Evolutionary conservation across 306 rosid species (phyloP).

Genomic region (Casuarina cunninghamiana): DNA sequence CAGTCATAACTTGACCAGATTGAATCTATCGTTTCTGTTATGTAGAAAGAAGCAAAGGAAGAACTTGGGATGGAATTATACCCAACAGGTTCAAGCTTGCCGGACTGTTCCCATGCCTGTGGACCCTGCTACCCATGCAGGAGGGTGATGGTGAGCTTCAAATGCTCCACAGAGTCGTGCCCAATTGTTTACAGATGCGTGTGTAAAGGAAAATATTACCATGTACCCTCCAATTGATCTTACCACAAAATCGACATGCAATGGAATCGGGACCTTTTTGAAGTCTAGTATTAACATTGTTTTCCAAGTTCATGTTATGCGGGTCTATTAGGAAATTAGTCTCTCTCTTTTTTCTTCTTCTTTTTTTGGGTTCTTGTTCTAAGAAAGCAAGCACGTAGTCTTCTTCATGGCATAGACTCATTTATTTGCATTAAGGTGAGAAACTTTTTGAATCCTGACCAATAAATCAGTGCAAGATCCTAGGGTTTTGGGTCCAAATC

Average conservation of each 20-base stretch:
- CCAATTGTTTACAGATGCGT: constrained; percentile 82
- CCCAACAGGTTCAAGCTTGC: constrained; percentile 76
- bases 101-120: constrained; percentile 94
- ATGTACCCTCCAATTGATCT: constrained; percentile 76
- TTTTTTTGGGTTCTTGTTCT: too few relatives aligned
- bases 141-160: constrained; percentile 91
- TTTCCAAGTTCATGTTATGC: background rate
- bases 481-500: too few relatives aligned
- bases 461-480: too few relatives aligned
- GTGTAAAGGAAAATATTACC: constrained; percentile 90
- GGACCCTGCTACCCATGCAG: constrained; percentile 95
- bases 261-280: too few relatives aligned
- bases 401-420: background rate
- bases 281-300: too few relatives aligned
- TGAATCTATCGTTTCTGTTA: constrained; percentile 11
- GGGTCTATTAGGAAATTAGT: background rate
- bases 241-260: background rate
- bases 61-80: constrained; percentile 53
- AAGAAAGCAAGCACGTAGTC: background rate
- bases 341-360: background rate
- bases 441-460: background rate
- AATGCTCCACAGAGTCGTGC: constrained; percentile 86
- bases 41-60: constrained; percentile 40
- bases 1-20: background rate
- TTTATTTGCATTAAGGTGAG: background rate